These are phyloP conservation scores for Phaffomyces opuntiae DNA, from an alignment of 805 yeast genomes.

Conservation along the genomic window DNA sequence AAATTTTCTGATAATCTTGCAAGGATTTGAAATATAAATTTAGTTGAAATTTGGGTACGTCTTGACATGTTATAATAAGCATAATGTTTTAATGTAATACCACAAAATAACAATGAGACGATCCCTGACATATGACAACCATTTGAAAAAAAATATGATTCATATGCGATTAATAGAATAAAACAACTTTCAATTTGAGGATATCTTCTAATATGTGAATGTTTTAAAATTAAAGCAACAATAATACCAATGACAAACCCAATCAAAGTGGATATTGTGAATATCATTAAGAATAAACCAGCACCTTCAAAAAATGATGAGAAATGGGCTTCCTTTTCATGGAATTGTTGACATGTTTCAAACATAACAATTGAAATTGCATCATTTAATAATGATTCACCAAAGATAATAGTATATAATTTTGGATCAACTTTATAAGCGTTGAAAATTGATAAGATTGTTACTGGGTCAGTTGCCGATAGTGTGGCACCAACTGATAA, in stretches of 20 bases:
- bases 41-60: conserved; percentile 92
- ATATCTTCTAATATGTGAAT: conserved; percentile 85
- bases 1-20: conserved; percentile 96
- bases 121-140: conserved; percentile 99
- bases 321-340: conserved; percentile 72
- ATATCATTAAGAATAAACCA: conserved; percentile 88
- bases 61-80: conserved; percentile 97
- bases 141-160: conserved; percentile 93
- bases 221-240: conserved; percentile 85
- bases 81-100: conserved; percentile 93
- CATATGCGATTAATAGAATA: conserved; percentile 85
- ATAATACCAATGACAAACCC: conserved; percentile 84
- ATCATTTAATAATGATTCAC: conserved; percentile 91
- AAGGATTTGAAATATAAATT: conserved; percentile 85
- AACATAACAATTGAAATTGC: conserved; percentile 99
- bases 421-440: conserved; percentile 98
- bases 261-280: conserved; percentile 82
- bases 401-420: conserved; percentile 92
- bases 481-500: conserved; percentile 95
- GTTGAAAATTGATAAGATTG: conserved; percentile 91
- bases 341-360: conserved; percentile 95
- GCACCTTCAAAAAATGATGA: conserved; percentile 87
- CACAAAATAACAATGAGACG: conserved; percentile 89
- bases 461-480: conserved; percentile 98
- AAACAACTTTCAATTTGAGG: conserved; percentile 97